Evolutionary conservation across 345 rosid species (phyloP).

Genomic region (Lepidium africanum): DNA sequence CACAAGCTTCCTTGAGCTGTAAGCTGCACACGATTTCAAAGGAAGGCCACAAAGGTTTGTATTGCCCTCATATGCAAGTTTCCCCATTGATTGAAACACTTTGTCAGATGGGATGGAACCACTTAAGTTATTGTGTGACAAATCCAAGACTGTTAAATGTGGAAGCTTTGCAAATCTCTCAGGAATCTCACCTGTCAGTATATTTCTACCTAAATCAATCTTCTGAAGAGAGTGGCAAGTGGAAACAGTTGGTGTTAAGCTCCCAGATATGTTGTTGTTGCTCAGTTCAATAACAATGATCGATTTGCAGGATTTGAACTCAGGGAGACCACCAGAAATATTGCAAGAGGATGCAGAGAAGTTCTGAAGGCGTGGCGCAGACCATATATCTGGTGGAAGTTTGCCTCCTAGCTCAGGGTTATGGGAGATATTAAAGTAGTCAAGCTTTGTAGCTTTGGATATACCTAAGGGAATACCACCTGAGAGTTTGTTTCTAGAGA

Average conservation of each 20-base stretch:
- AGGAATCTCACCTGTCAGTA: slow-evolving; percentile 53
- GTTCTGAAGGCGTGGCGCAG: slow-evolving; percentile 59
- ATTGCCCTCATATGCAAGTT: slow-evolving; percentile 60
- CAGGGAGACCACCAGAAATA: slow-evolving; percentile 57
- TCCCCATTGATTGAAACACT: slow-evolving; percentile 50
- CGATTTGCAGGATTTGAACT: slow-evolving; percentile 51
- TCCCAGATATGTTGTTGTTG: slow-evolving; percentile 50
- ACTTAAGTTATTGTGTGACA: slow-evolving; percentile 57
- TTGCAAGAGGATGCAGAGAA: slow-evolving; percentile 73
- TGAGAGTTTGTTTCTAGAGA: slow-evolving; percentile 65
- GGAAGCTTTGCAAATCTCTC: slow-evolving; percentile 48
- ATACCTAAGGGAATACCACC: slow-evolving; percentile 66
- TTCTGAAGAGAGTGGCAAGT: slow-evolving; percentile 45
- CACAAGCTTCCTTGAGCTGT: slow-evolving; percentile 49
- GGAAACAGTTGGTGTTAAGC: slow-evolving; percentile 44
- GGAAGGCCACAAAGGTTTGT: slow-evolving; percentile 74
- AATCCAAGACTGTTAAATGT: slow-evolving; percentile 42
- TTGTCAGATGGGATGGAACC: slow-evolving; percentile 64
- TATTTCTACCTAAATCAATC: slow-evolving; percentile 52
- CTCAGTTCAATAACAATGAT: slow-evolving; percentile 57
- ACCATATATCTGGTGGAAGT: slow-evolving; percentile 53
- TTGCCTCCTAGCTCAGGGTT: slow-evolving; percentile 61
- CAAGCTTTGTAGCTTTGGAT: slow-evolving; percentile 53
- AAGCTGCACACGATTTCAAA: slow-evolving; percentile 45
- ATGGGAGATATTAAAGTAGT: slow-evolving; percentile 64